Evolutionary conservation across 2,329 filamentous ascomycete species (phyloP).

Genomic region (Colletotrichum aenigma): DNA sequence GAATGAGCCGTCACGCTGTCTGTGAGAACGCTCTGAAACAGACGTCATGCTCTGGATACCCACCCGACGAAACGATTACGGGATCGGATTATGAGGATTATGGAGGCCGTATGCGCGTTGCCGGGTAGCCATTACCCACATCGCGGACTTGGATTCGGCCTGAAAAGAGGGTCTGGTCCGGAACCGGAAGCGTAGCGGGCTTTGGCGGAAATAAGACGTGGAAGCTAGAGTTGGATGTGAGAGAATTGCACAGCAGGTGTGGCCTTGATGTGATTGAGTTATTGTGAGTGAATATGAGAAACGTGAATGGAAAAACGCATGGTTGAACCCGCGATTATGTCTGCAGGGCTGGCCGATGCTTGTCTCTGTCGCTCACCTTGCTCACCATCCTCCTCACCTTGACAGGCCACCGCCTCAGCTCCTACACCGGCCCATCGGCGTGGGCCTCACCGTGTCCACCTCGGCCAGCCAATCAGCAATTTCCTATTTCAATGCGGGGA

Average conservation of each 20-base stretch:
- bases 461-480: slow-evolving; percentile 26
- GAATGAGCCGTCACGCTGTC: not conserved
- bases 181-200: slow-evolving; percentile 10
- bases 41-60: not conserved
- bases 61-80: not conserved
- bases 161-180: slow-evolving; percentile 7
- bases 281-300: not conserved
- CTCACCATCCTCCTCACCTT: not conserved
- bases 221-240: not conserved
- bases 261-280: not conserved
- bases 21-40: not conserved
- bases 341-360: not conserved
- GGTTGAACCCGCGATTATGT: not conserved
- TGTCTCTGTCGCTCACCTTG: not conserved
- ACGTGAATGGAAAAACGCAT: not conserved
- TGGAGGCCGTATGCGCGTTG: slow-evolving; percentile 1
- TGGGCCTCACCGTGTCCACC: not conserved
- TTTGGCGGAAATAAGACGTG: not conserved
- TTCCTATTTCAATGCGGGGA: slow-evolving; percentile 29
- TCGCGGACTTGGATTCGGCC: not conserved
- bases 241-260: not conserved
- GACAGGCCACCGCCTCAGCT: not conserved
- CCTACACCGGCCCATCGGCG: slow-evolving; percentile 1
- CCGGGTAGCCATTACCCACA: slow-evolving; percentile 8
- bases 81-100: not conserved